These are phyloP conservation scores for Talaromyces albobiverticillius DNA, from an alignment of 2,329 filamentous ascomycete species.

Conservation along the genomic window DNA sequence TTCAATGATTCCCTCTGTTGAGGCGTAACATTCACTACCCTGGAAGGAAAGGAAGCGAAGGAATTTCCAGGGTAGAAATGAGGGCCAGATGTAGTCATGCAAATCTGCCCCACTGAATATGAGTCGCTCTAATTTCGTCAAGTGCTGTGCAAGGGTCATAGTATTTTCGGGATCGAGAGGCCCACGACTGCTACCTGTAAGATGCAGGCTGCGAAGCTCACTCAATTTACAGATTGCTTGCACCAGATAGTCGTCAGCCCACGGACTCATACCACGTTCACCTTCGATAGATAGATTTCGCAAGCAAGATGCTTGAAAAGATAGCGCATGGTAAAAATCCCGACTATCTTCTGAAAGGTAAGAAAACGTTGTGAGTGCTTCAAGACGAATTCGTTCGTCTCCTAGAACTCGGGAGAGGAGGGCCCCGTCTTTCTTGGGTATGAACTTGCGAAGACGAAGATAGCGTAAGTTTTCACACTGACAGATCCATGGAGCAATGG, in stretches of 20 bases:
- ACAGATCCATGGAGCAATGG: conserved; percentile 54
- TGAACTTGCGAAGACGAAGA: conserved; percentile 51
- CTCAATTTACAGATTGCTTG: conserved; percentile 26
- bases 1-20: conserved; percentile 27
- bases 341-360: no score
- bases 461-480: conserved; percentile 51
- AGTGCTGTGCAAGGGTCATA: conserved; percentile 23
- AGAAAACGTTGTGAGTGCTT: conserved; percentile 27
- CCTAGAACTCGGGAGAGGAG: conserved; percentile 27
- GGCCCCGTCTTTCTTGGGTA: conserved; percentile 44
- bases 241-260: conserved; percentile 28
- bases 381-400: conserved; percentile 25
- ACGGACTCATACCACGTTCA: no score
- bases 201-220: conserved; percentile 29
- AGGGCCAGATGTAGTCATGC: conserved; percentile 24
- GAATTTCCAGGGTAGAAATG: conserved; percentile 26
- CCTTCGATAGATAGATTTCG: conserved; percentile 30
- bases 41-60: conserved; percentile 29
- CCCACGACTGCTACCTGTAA: no score
- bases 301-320: conserved; percentile 28
- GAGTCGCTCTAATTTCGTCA: conserved; percentile 31
- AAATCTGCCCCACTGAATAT: conserved; percentile 31
- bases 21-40: conserved; percentile 32
- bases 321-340: conserved; percentile 4
- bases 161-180: conserved; percentile 35